Conservation (phyloP, 192 early-diverging fungal genomes). For the Chytriomyces confervae region DNA sequence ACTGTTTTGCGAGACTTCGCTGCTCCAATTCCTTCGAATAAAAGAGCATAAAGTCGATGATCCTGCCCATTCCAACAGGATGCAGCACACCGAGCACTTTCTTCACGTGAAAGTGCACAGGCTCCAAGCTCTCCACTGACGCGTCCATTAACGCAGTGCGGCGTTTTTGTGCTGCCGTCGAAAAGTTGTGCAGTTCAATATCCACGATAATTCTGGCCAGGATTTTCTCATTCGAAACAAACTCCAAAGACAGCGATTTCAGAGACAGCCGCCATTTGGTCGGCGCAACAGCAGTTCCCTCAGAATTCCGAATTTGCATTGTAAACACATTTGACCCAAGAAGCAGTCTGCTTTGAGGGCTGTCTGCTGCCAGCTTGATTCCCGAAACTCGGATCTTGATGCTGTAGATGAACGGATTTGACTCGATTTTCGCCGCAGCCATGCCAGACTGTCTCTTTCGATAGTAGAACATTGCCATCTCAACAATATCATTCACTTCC, state of each 20-base stretch:
- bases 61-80: conserved; percentile 67
- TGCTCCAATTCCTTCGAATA: conserved; percentile 71
- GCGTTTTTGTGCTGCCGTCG: conserved; percentile 19
- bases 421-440: neutral
- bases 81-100: conserved; percentile 78
- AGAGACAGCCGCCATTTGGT: conserved; percentile 16
- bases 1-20: conserved; percentile 60
- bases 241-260: conserved; percentile 1
- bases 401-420: conserved; percentile 50
- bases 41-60: conserved; percentile 69
- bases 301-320: neutral
- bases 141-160: neutral
- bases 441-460: conserved; percentile 18
- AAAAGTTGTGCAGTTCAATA: conserved; percentile 64
- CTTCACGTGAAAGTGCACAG: conserved; percentile 59
- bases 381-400: conserved; percentile 69
- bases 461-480: conserved; percentile 61
- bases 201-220: conserved; percentile 72
- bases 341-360: conserved; percentile 56
- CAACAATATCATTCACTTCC: conserved; percentile 77
- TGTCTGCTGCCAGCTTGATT: conserved; percentile 62
- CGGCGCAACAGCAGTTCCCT: neutral
- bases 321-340: conserved; percentile 39
- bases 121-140: conserved; percentile 21
- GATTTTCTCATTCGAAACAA: conserved; percentile 24